phyloP scores from a whole-genome alignment of 2,329 filamentous ascomycete genomes.

The Curvularia lunata region DNA sequence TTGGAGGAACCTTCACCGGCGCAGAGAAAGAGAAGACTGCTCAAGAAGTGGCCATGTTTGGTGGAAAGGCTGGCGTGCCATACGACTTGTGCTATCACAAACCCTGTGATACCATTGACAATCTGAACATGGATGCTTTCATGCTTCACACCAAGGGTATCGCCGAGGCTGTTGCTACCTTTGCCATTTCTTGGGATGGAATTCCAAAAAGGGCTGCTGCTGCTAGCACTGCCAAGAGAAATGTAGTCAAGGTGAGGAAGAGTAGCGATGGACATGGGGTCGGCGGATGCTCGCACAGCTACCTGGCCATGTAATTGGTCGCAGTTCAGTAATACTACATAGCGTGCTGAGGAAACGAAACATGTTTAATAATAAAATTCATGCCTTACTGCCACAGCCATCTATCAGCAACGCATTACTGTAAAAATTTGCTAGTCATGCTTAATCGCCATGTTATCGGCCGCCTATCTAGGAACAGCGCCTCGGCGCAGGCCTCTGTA shows the following conservation, averaged over 20 bases:
- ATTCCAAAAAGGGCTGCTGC: constrained; percentile 1
- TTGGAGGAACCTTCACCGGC: constrained; percentile 48
- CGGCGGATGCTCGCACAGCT: not conserved
- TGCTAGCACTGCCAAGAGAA: not conserved
- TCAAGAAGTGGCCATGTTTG: constrained; percentile 43
- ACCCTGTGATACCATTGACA: not conserved
- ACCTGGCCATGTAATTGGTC: not conserved
- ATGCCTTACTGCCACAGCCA: not conserved
- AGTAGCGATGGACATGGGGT: not conserved
- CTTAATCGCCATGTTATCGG: not conserved
- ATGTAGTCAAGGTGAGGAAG: not conserved
- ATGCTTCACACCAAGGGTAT: not conserved
- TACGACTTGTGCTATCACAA: not conserved
- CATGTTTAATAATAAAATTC: not conserved
- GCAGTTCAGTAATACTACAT: not conserved
- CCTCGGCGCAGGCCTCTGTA: not conserved
- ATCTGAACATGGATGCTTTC: constrained; percentile 3
- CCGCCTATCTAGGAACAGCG: not conserved
- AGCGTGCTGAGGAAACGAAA: not conserved
- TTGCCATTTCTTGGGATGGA: not conserved
- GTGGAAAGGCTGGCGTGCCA: constrained; percentile 26
- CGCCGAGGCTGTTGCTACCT: not conserved
- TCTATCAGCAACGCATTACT: not conserved
- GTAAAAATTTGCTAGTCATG: not conserved
- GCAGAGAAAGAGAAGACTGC: constrained; percentile 49